These are phyloP conservation scores for Guyanaporus albipodus DNA, from an alignment of 768 basidiomycete species.

Conservation along the genomic window DNA sequence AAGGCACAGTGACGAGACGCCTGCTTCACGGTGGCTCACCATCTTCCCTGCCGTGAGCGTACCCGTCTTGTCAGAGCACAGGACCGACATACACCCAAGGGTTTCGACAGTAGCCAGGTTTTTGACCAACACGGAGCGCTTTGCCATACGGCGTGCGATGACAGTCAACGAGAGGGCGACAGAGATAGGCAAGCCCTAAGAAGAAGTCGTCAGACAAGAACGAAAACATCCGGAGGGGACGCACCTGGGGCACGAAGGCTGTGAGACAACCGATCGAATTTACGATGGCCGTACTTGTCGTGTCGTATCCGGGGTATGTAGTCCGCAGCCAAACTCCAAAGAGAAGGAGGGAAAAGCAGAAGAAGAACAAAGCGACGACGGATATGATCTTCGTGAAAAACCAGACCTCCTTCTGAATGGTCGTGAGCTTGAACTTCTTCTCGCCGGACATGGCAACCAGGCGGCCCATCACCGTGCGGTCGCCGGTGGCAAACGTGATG, in stretches of 20 bases:
- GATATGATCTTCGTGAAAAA: conserved; percentile 52
- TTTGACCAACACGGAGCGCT: conserved; percentile 44
- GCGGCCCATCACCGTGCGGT: conserved; percentile 45
- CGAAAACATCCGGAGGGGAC: background rate
- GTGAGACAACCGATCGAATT: conserved; percentile 37
- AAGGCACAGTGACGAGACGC: background rate
- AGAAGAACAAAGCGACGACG: conserved; percentile 37
- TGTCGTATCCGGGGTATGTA: conserved; percentile 30
- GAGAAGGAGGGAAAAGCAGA: conserved; percentile 37
- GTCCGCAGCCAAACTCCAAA: conserved; percentile 39
- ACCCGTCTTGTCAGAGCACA: conserved; percentile 54
- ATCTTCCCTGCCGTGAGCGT: conserved; percentile 47
- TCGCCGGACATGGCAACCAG: conserved; percentile 50
- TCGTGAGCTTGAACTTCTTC: conserved; percentile 42
- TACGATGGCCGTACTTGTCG: conserved; percentile 32
- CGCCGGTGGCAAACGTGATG: conserved; percentile 39
- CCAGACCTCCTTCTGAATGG: conserved; percentile 45
- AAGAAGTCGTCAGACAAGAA: background rate
- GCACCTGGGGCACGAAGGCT: conserved; percentile 40
- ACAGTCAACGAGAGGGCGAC: conserved; percentile 51
- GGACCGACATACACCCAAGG: conserved; percentile 46
- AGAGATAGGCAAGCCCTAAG: conserved; percentile 34
- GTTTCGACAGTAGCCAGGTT: conserved; percentile 50
- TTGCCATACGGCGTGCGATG: conserved; percentile 44
- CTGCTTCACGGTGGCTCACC: conserved; percentile 22